These are phyloP conservation scores for Strobilomyces echinocephalus DNA, from an alignment of 768 basidiomycete species.

Conservation along the genomic window DNA sequence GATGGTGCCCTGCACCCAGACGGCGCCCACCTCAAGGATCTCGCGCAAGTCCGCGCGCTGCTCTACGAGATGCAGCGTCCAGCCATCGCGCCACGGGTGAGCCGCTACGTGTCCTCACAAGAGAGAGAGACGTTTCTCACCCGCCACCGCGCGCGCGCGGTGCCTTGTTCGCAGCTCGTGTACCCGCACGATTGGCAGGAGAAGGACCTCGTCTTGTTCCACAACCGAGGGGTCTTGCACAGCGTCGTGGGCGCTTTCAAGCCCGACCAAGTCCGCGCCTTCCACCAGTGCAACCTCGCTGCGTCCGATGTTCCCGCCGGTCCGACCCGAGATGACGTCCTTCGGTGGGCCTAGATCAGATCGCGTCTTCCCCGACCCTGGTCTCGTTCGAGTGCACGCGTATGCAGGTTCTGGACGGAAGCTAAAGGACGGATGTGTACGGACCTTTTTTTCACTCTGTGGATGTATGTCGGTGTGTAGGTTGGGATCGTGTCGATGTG, in stretches of 20 bases:
- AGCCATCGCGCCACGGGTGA: constrained; percentile 73
- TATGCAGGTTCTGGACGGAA: constrained; percentile 6
- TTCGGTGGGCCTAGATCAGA: constrained; percentile 36
- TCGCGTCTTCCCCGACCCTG: background rate
- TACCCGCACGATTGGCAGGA: constrained; percentile 87
- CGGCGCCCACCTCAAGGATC: constrained; percentile 69
- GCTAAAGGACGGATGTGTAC: background rate
- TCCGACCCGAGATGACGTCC: constrained; percentile 42
- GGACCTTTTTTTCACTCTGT: constrained; percentile 1
- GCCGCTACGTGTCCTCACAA: too few species aligned
- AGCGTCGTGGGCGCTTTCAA: constrained; percentile 63
- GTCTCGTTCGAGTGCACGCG: background rate
- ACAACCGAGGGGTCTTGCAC: constrained; percentile 68
- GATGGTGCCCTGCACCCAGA: constrained; percentile 77
- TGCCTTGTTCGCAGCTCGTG: constrained; percentile 41
- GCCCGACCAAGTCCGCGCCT: constrained; percentile 43
- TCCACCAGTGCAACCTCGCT: constrained; percentile 58
- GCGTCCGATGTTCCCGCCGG: constrained; percentile 47
- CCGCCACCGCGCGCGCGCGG: too few species aligned
- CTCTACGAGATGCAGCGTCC: constrained; percentile 87
- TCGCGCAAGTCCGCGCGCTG: constrained; percentile 65
- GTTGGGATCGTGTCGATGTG: too few species aligned
- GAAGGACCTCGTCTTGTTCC: constrained; percentile 63
- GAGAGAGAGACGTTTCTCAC: too few species aligned
- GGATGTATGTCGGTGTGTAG: background rate